phyloP scores from a whole-genome alignment of 495 filamentous ascomycete genomes.

The Tuber melanosporum region DNA sequence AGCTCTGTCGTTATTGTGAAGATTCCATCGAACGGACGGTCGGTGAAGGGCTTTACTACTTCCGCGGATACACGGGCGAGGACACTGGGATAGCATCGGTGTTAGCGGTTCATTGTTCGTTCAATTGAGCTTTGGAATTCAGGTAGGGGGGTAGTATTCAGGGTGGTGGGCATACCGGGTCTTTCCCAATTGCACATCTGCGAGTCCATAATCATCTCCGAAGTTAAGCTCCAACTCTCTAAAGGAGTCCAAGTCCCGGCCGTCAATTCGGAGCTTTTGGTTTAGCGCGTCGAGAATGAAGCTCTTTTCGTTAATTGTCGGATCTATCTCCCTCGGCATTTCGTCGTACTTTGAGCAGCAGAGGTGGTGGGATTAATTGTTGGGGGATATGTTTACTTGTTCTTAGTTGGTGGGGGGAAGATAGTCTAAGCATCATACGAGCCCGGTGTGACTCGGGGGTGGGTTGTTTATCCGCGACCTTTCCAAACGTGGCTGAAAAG shows the following conservation, averaged over 20 bases:
- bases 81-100: conserved; percentile 51
- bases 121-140: not conserved
- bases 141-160: not conserved
- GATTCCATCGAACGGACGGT: conserved; percentile 88
- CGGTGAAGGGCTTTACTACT: conserved; percentile 72
- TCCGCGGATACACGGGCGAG: conserved; percentile 80
- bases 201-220: conserved; percentile 83
- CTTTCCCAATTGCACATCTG: conserved; percentile 82
- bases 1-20: conserved; percentile 88
- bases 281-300: conserved; percentile 70
- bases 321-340: conserved; percentile 86
- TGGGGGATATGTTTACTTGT: conserved; percentile 2
- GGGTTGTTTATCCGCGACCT: not conserved
- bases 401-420: conserved; percentile 6
- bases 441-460: not conserved
- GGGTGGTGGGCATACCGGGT: conserved; percentile 57
- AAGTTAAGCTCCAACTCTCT: conserved; percentile 71
- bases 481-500: not conserved
- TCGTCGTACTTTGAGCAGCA: not conserved
- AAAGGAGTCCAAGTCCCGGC: conserved; percentile 68
- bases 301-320: conserved; percentile 68
- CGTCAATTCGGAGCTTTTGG: conserved; percentile 73
- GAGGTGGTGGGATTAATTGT: conserved; percentile 20
- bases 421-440: not conserved
- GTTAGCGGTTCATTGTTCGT: conserved; percentile 21